Evolutionary conservation across 495 filamentous ascomycete species (phyloP).

Genomic region (Pseudomonodictys pantanalensis): DNA sequence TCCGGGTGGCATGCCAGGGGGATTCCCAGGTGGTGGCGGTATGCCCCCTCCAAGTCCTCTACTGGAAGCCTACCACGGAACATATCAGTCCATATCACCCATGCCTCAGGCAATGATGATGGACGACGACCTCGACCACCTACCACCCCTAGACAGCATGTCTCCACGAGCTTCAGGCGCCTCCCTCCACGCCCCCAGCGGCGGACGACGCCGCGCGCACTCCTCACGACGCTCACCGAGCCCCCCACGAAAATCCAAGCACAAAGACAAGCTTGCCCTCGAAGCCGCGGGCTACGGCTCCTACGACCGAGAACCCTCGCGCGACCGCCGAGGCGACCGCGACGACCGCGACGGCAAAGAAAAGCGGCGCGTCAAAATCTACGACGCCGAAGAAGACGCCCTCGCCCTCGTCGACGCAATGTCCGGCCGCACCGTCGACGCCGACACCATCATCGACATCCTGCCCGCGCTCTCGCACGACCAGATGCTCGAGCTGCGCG

Average conservation of each 20-base stretch:
- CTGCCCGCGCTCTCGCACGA: slow-evolving; percentile 80
- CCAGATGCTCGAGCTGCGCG: slow-evolving; percentile 76
- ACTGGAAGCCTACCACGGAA: slow-evolving; percentile 88
- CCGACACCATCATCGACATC: slow-evolving; percentile 72
- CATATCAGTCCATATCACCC: slow-evolving; percentile 91
- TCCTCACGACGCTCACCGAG: slow-evolving; percentile 22
- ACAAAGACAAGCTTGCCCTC: slow-evolving; percentile 26
- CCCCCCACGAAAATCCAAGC: slow-evolving; percentile 14
- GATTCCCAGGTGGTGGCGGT: slow-evolving; percentile 34
- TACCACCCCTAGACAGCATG: slow-evolving; percentile 33
- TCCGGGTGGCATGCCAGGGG: slow-evolving; percentile 33
- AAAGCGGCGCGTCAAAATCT: slow-evolving; percentile 58
- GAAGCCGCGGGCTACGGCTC: not conserved
- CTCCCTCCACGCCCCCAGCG: slow-evolving; percentile 26
- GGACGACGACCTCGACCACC: slow-evolving; percentile 40
- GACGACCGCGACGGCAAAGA: slow-evolving; percentile 19
- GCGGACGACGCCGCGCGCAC: slow-evolving; percentile 20
- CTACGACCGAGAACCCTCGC: too few species aligned
- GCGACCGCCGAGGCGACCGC: not conserved
- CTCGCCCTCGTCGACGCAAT: slow-evolving; percentile 71
- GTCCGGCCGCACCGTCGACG: slow-evolving; percentile 60
- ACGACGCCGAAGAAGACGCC: slow-evolving; percentile 79
- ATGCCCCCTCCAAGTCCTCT: slow-evolving; percentile 73
- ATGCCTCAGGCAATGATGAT: slow-evolving; percentile 75
- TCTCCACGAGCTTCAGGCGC: slow-evolving; percentile 22